Evolutionary conservation across 495 filamentous ascomycete genomes (phyloP).

Genomic region (Daldinia vernicosa): DNA sequence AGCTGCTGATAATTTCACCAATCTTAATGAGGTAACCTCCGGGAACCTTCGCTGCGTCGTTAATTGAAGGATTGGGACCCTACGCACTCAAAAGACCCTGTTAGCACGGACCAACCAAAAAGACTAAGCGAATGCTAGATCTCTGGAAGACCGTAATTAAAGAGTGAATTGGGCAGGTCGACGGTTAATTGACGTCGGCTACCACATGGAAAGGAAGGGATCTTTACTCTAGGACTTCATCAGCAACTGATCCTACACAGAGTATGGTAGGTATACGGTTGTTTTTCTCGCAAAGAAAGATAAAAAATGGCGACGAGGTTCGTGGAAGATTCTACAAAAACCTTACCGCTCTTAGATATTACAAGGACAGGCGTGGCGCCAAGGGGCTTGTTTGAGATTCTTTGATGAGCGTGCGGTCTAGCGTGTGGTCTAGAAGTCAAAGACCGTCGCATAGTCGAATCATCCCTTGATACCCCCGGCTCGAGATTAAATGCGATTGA

Average conservation of each 20-base stretch:
- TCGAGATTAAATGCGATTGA: conserved; percentile 19
- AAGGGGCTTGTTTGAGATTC: conserved; percentile 35
- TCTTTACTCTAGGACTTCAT: background rate
- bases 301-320: conserved; percentile 24
- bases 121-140: background rate
- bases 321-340: conserved; percentile 35
- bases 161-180: background rate
- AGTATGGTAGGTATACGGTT: background rate
- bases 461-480: conserved; percentile 25
- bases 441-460: conserved; percentile 23
- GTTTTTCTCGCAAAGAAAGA: background rate
- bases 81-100: background rate
- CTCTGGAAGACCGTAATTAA: conserved; percentile 2
- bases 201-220: background rate
- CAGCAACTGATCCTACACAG: conserved; percentile 15
- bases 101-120: background rate
- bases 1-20: conserved; percentile 21
- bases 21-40: conserved; percentile 5
- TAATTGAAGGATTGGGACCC: conserved; percentile 6
- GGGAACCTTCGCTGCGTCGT: conserved; percentile 5
- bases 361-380: conserved; percentile 33
- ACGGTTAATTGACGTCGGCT: background rate
- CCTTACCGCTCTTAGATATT: conserved; percentile 19
- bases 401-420: conserved; percentile 19
- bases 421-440: conserved; percentile 21